phyloP scores from a whole-genome alignment of 192 early-diverging fungal species.

The Coemansia sp. region DNA sequence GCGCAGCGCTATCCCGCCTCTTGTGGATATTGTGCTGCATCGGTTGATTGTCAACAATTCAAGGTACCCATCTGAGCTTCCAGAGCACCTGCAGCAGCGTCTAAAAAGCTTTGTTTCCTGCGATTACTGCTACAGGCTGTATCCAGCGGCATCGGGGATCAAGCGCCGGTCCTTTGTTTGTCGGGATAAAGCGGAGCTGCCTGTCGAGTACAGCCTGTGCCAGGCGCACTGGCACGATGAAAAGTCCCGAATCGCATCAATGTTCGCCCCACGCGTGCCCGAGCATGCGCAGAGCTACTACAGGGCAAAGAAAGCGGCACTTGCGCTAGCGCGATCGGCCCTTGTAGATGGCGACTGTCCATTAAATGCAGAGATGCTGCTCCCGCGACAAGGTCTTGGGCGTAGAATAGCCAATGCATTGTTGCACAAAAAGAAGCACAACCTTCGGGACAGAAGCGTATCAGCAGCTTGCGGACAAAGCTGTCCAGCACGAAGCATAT shows the following conservation, averaged over 20 bases:
- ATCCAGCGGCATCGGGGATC: conserved; percentile 22
- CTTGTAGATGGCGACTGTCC: not conserved
- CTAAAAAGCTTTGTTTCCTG: conserved; percentile 23
- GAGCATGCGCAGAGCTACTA: conserved; percentile 24
- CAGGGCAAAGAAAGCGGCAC: conserved; percentile 16
- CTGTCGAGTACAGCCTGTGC: conserved; percentile 43
- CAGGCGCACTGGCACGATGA: conserved; percentile 38
- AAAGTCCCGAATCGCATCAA: conserved; percentile 32
- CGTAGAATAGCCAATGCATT: not conserved
- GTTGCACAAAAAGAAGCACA: not conserved
- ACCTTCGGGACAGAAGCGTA: not conserved
- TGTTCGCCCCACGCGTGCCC: conserved; percentile 35
- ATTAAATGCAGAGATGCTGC: not conserved
- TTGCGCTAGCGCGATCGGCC: not conserved
- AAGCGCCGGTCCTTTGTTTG: conserved; percentile 30
- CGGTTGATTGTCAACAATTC: conserved; percentile 28
- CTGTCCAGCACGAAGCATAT: conserved; percentile 1
- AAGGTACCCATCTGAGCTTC: conserved; percentile 19
- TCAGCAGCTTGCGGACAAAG: not conserved
- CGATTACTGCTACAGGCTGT: conserved; percentile 42
- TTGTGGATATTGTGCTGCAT: conserved; percentile 35
- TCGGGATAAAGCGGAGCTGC: conserved; percentile 21
- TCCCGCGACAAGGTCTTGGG: not conserved
- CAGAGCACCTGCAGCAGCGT: conserved; percentile 32
- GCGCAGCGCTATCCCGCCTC: conserved; percentile 11